Evolutionary conservation across 164 flowering plant species (phyloP).

Genomic region (Sextonia rubra): DNA sequence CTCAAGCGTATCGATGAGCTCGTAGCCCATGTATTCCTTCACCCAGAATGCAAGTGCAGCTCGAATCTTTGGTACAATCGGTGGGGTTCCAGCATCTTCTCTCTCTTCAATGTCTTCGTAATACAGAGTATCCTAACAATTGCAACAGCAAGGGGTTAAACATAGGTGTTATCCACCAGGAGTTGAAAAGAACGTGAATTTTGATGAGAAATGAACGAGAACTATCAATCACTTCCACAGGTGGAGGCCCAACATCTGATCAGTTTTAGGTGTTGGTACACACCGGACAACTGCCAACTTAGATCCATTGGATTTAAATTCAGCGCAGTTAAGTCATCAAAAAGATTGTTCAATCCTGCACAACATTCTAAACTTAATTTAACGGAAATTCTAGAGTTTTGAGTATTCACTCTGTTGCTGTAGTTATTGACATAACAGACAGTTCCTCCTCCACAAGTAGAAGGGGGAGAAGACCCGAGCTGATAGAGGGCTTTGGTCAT

Average conservation of each 20-base stretch:
- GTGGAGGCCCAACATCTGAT: not conserved
- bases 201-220: not conserved
- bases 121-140: slow-evolving; percentile 62
- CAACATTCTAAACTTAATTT: too few relatives aligned
- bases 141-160: not conserved
- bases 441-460: slow-evolving; percentile 81
- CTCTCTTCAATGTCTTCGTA: slow-evolving; percentile 64
- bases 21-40: slow-evolving; percentile 69
- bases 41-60: slow-evolving; percentile 83
- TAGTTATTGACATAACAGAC: slow-evolving; percentile 19
- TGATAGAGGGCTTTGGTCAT: slow-evolving; percentile 56
- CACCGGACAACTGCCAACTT: not conserved
- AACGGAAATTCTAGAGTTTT: too few relatives aligned
- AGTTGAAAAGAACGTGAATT: not conserved
- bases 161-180: not conserved
- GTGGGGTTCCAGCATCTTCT: slow-evolving; percentile 83
- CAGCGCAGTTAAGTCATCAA: too few relatives aligned
- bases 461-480: slow-evolving; percentile 45
- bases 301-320: not conserved
- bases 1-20: slow-evolving; percentile 45
- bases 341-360: too few relatives aligned
- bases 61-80: slow-evolving; percentile 57
- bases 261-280: not conserved
- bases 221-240: not conserved
- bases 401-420: not conserved